Evolutionary conservation across 495 filamentous ascomycete genomes (phyloP).

Genomic region (Cercophora samala): DNA sequence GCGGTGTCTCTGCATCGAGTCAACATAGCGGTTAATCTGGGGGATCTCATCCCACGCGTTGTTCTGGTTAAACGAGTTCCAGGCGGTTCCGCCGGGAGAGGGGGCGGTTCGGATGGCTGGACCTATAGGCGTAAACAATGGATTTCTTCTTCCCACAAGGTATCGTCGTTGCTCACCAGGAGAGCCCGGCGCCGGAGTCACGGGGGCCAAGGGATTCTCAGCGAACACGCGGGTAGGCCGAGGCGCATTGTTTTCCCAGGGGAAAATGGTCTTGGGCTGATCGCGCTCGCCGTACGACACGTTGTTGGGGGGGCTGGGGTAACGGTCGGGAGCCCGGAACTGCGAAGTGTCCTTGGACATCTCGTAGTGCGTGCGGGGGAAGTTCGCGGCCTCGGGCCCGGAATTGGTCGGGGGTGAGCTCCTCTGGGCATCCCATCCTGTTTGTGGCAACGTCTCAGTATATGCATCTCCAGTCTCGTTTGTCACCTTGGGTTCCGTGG

Average conservation of each 20-base stretch:
- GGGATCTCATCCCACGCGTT: conserved; percentile 91
- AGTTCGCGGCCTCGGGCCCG: conserved; percentile 71
- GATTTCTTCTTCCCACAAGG: conserved; percentile 37
- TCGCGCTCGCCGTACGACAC: conserved; percentile 72
- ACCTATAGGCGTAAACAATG: conserved; percentile 41
- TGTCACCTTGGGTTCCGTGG: background rate
- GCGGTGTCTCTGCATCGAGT: conserved; percentile 62
- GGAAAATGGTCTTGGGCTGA: conserved; percentile 68
- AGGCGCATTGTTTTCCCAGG: conserved; percentile 70
- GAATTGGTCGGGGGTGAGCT: conserved; percentile 70
- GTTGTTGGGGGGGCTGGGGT: conserved; percentile 76
- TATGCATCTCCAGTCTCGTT: background rate
- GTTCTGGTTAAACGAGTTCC: conserved; percentile 57
- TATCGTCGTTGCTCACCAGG: conserved; percentile 37
- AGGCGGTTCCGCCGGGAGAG: conserved; percentile 50
- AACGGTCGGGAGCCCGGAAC: conserved; percentile 69
- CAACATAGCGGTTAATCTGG: conserved; percentile 76
- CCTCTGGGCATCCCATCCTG: conserved; percentile 48
- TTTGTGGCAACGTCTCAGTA: background rate
- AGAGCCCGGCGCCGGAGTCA: background rate
- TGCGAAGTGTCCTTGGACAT: conserved; percentile 70
- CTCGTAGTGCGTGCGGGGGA: conserved; percentile 66
- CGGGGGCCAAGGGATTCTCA: conserved; percentile 40
- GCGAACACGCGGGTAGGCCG: conserved; percentile 71
- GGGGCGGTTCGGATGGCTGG: conserved; percentile 32